Conservation (phyloP, 2,329 filamentous ascomycete genomes). For the Fusarium pseudoanthophilum region DNA sequence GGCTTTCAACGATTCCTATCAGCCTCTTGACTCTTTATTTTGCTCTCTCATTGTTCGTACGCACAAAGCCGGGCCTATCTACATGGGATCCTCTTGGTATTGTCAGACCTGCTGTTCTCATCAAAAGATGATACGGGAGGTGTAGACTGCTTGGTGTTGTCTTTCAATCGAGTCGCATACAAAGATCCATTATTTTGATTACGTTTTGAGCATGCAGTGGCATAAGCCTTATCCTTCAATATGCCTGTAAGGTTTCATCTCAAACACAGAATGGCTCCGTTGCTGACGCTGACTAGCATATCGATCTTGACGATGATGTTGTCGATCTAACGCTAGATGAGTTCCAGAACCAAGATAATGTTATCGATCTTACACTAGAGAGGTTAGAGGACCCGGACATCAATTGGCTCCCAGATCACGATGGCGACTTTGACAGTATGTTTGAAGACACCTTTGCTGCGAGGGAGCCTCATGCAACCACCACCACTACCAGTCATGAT, state of each 20-base stretch:
- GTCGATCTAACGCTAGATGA: conserved; percentile 10
- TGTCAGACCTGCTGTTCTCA: not conserved
- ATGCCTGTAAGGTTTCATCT: conserved; percentile 26
- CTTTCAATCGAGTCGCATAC: not conserved
- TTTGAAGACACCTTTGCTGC: conserved; percentile 17
- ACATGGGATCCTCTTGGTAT: not conserved
- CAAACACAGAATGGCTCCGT: not conserved
- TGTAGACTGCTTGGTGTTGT: not conserved
- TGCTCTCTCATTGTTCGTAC: not conserved
- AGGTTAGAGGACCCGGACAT: not conserved
- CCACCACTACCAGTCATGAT: not conserved
- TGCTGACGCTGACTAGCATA: conserved; percentile 15
- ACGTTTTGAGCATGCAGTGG: not conserved
- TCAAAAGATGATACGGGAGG: not conserved
- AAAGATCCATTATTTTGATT: not conserved
- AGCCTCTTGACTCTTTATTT: not conserved
- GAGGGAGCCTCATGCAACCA: not conserved
- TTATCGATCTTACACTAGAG: conserved; percentile 7
- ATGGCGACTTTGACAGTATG: conserved; percentile 9
- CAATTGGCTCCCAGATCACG: conserved; percentile 3
- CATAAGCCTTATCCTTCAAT: conserved; percentile 4
- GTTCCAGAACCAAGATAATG: conserved; percentile 7
- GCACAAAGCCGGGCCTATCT: not conserved
- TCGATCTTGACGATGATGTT: conserved; percentile 11
- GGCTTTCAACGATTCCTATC: not conserved